phyloP scores from a whole-genome alignment of 192 early-diverging fungal genomes.

The Rhizophlyctis rosea region DNA sequence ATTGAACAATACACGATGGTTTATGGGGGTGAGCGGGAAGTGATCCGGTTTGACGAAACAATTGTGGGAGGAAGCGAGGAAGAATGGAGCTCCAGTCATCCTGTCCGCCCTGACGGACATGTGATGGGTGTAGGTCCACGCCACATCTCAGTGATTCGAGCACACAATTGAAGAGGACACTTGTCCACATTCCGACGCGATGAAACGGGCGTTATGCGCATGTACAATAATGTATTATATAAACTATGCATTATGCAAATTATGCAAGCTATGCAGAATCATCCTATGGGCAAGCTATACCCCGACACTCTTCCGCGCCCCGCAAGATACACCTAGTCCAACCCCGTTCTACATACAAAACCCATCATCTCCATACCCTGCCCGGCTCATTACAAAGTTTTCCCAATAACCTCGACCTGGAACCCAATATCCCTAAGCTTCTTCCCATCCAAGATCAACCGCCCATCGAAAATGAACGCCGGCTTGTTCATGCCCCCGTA shows the following conservation, averaged over 20 bases:
- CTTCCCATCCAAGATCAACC: conserved; percentile 67
- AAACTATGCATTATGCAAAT: too few species aligned
- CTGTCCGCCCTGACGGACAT: too few species aligned
- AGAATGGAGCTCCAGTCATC: too few species aligned
- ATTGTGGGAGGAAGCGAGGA: not conserved
- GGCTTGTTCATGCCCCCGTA: conserved; percentile 75
- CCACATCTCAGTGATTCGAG: too few species aligned
- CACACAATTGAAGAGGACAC: not conserved
- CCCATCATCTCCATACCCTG: too few species aligned
- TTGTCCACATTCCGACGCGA: not conserved
- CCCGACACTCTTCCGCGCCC: too few species aligned
- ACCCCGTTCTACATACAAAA: too few species aligned
- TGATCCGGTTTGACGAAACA: not conserved
- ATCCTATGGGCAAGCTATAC: too few species aligned
- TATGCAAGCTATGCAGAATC: too few species aligned
- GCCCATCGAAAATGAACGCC: conserved; percentile 89
- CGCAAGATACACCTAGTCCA: too few species aligned
- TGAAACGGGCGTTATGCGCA: not conserved
- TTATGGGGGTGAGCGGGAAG: not conserved
- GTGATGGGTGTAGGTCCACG: too few species aligned
- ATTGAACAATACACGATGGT: not conserved
- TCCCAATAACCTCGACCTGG: conserved; percentile 35
- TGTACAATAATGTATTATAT: not conserved
- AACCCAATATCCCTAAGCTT: conserved; percentile 77
- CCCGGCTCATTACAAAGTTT: not conserved